Percentiles rank a stretch among this genome's conserved stretches.
These are phyloP conservation scores for Aspergillus fijiensis DNA, from an alignment of 2,329 filamentous ascomycete species.

Conservation along the genomic window DNA sequence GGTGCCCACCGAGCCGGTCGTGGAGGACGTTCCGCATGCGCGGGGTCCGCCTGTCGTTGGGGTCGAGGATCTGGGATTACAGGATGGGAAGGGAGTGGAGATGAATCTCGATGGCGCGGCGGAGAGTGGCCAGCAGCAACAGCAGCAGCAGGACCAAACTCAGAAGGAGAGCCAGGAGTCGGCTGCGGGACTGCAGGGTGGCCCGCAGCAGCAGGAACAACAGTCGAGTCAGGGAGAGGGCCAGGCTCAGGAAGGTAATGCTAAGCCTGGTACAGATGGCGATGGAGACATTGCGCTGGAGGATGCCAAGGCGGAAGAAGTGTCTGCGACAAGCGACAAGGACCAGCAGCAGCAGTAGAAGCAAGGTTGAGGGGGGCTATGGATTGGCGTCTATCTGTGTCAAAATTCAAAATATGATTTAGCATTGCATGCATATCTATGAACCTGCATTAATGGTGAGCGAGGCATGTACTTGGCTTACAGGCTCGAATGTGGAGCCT, in stretches of 20 bases:
- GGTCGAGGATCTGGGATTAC: conserved; percentile 80
- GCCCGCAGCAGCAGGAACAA: not conserved
- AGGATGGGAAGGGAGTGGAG: conserved; percentile 52
- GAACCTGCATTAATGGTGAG: conserved; percentile 12
- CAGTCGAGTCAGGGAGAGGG: not conserved
- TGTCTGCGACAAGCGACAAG: conserved; percentile 9
- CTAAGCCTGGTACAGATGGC: conserved; percentile 17
- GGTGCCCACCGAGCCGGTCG: conserved; percentile 48
- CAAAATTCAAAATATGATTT: not conserved
- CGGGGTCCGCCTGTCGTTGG: conserved; percentile 83
- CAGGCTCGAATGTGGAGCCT: too few species aligned
- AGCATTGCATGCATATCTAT: not conserved
- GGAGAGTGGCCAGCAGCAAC: not conserved
- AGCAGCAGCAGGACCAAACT: not conserved
- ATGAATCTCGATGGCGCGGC: conserved; percentile 33
- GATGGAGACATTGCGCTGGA: conserved; percentile 43
- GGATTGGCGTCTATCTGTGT: not conserved
- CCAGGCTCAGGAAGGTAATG: not conserved
- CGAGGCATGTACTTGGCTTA: not conserved
- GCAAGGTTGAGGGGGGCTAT: not conserved
- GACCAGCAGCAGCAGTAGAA: not conserved
- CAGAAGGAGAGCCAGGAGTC: not conserved
- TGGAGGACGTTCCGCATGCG: conserved; percentile 70
- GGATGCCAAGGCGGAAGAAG: conserved; percentile 25
- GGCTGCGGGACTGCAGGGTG: not conserved